Conservation (phyloP, 1,284 basidiomycete genomes). For the Waitea zeae region DNA sequence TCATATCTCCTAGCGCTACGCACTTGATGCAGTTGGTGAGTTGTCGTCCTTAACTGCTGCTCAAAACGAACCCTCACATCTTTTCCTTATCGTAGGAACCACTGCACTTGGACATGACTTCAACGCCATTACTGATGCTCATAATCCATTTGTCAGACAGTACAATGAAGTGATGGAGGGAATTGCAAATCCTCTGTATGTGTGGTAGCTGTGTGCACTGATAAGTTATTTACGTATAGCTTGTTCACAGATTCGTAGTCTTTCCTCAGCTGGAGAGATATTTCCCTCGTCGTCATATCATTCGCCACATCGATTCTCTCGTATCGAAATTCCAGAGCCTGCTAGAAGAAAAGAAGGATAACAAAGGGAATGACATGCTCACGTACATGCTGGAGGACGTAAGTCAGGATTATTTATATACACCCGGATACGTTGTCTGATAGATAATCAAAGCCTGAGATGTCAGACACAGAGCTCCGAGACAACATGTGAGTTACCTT, state of each 20-base stretch:
- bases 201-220: too few species aligned
- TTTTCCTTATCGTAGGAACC: constrained; percentile 8
- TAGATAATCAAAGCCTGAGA: constrained; percentile 5
- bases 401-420: neutral
- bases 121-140: constrained; percentile 12
- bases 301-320: constrained; percentile 11
- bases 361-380: constrained; percentile 15
- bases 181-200: constrained; percentile 15
- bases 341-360: constrained; percentile 12
- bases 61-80: too few species aligned
- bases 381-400: constrained; percentile 15
- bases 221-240: too few species aligned
- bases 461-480: constrained; percentile 13
- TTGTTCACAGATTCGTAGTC: too few species aligned
- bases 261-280: constrained; percentile 14
- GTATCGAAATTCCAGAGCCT: constrained; percentile 10
- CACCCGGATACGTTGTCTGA: neutral
- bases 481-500: constrained; percentile 17
- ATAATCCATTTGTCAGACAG: constrained; percentile 14
- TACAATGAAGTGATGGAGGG: constrained; percentile 16
- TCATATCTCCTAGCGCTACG: too few species aligned
- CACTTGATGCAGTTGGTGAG: constrained; percentile 14
- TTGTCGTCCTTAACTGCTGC: too few species aligned
- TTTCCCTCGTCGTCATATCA: constrained; percentile 12
- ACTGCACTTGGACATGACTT: constrained; percentile 18